These are phyloP conservation scores for Polyplosphaeria fusca DNA, from an alignment of 495 filamentous ascomycete genomes.

Conservation along the genomic window DNA sequence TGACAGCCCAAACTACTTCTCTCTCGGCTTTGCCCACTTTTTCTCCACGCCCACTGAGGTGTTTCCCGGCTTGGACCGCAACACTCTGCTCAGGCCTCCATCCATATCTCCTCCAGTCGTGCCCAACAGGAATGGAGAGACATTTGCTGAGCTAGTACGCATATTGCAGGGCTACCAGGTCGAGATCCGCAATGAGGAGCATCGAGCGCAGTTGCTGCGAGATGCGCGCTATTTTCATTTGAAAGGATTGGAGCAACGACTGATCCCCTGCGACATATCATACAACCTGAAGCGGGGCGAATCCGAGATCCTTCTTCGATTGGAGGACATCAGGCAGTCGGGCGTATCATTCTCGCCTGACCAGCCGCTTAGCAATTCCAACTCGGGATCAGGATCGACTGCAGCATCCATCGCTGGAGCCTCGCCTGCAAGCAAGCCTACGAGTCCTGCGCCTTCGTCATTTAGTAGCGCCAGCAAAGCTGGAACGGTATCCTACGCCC, in stretches of 20 bases:
- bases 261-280: slow-evolving; percentile 74
- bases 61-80: slow-evolving; percentile 80
- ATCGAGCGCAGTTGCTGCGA: slow-evolving; percentile 73
- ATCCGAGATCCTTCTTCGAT: slow-evolving; percentile 74
- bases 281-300: slow-evolving; percentile 66
- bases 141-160: slow-evolving; percentile 80
- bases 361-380: not conserved
- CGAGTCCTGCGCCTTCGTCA: slow-evolving; percentile 11
- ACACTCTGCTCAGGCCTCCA: slow-evolving; percentile 82
- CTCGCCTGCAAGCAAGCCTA: slow-evolving; percentile 9
- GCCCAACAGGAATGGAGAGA: slow-evolving; percentile 72
- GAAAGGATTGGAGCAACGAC: slow-evolving; percentile 81
- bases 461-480: slow-evolving; percentile 21
- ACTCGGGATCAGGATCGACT: slow-evolving; percentile 11
- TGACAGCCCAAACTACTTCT: slow-evolving; percentile 93
- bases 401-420: not conserved
- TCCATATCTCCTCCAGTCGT: slow-evolving; percentile 79
- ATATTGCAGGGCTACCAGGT: slow-evolving; percentile 85
- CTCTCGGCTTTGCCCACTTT: slow-evolving; percentile 86
- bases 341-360: slow-evolving; percentile 66
- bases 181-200: slow-evolving; percentile 69
- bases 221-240: slow-evolving; percentile 94
- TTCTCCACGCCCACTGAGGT: slow-evolving; percentile 75
- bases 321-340: slow-evolving; percentile 82
- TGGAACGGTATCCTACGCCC: slow-evolving; percentile 73